These are phyloP conservation scores for Alectoria sarmentosa DNA, from an alignment of 495 filamentous ascomycete species.

Conservation along the genomic window DNA sequence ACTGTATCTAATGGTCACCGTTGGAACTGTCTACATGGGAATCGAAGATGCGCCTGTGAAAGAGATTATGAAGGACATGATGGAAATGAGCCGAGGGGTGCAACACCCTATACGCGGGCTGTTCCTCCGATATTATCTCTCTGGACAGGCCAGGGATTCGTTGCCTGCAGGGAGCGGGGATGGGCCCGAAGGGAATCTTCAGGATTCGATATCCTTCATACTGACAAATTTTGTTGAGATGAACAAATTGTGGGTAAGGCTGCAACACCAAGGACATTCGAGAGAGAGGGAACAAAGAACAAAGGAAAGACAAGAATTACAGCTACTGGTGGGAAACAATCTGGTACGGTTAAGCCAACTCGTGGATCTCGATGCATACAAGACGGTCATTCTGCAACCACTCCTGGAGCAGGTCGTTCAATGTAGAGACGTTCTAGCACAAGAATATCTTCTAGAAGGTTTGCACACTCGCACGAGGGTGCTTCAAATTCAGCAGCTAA, in stretches of 20 bases:
- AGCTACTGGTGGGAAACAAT: slow-evolving; percentile 92
- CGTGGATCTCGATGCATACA: slow-evolving; percentile 90
- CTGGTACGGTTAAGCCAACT: slow-evolving; percentile 90
- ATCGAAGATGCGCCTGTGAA: slow-evolving; percentile 98
- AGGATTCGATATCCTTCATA: slow-evolving; percentile 95
- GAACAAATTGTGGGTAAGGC: slow-evolving; percentile 98
- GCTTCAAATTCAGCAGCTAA: slow-evolving; percentile 24
- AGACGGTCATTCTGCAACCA: slow-evolving; percentile 80
- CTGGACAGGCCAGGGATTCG: slow-evolving; percentile 84
- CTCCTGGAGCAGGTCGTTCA: slow-evolving; percentile 95
- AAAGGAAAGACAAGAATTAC: slow-evolving; percentile 89
- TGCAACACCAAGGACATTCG: slow-evolving; percentile 96
- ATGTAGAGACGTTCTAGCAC: slow-evolving; percentile 91
- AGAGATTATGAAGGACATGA: slow-evolving; percentile 99
- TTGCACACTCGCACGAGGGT: slow-evolving; percentile 15
- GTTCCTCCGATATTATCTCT: slow-evolving; percentile 92
- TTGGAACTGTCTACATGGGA: slow-evolving; percentile 97
- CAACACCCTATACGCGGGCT: slow-evolving; percentile 93
- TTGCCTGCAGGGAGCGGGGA: slow-evolving; percentile 76
- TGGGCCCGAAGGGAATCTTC: slow-evolving; percentile 89
- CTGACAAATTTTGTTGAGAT: slow-evolving; percentile 99
- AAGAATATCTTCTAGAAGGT: slow-evolving; percentile 94
- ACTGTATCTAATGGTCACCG: slow-evolving; percentile 97
- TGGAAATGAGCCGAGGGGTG: slow-evolving; percentile 98
- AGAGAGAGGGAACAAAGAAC: slow-evolving; percentile 87